Base-by-base conservation (phyloP, 1,284 basidiomycete genomes). In the Fomitopsis palustris region DNA sequence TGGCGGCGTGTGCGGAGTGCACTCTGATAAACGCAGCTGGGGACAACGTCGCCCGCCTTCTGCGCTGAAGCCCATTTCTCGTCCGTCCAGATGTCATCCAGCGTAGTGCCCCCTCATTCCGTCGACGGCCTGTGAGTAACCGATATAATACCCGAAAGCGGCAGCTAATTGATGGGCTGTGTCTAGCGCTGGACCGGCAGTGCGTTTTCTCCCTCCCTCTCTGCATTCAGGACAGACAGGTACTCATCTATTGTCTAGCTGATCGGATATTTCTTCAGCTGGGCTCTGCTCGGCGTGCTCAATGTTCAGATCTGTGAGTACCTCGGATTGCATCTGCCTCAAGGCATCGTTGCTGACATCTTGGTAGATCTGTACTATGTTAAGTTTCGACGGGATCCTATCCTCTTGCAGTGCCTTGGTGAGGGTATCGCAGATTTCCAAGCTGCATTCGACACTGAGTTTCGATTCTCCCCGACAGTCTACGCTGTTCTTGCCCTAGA, bases 231-330 rank as follows among this genome's bases (percentile, higher is more conserved):
- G 16, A 25, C 3, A 17, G 41, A 43, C 41, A 19, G 8, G 29
- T 35, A 7, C 25, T 35, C 12, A 52, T 31, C 16, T 12, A 17
- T 6, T 14, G 16, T 33, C 31, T 4, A 52, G 49, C 49, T 52
- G n/a, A 35, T 55, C 21, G 54, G 54, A 35, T 43, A 42, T 35
- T 45, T 55, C 41, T 55, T 55, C 29, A 55, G 29, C 25, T 55
- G 54, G 54, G 41, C 27, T 9, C 39, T 55, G n/a, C 39, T 45
- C 19, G 54, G 54, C n/a, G 54, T 55, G 10, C 29, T 55, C 23
- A 45, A 33, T 31, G 41, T 55, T 17, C 54, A 55, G 43, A 29
- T 55, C 29, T 55, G 54, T 55, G 29, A 42, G 54, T 45, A 29
- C 12, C 12, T 37, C 47, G 33, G n/a, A 17, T 29, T n/a, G 17